These are phyloP conservation scores for Daldinia childiae DNA, from an alignment of 495 filamentous ascomycete species.

Conservation along the genomic window DNA sequence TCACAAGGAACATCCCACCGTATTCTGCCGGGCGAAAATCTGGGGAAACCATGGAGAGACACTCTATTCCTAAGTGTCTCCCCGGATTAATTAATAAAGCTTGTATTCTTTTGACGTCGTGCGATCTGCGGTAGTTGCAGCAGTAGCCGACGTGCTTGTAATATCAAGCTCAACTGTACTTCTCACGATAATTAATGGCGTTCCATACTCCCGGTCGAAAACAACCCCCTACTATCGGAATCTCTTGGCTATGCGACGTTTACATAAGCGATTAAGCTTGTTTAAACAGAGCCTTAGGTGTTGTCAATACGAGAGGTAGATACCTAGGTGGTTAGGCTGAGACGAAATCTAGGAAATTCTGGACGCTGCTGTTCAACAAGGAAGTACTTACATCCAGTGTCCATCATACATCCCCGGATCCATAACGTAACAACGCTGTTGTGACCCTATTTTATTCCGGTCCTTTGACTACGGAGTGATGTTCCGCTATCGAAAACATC, in stretches of 20 bases:
- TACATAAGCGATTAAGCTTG: constrained; percentile 17
- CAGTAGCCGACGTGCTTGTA: constrained; percentile 13
- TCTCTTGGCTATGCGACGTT: constrained; percentile 19
- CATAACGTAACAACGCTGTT: background rate
- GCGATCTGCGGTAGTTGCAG: constrained; percentile 17
- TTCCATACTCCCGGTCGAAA: constrained; percentile 24
- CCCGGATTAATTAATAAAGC: constrained; percentile 30
- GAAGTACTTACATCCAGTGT: background rate
- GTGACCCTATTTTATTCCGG: background rate
- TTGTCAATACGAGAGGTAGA: background rate
- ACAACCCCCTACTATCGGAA: background rate
- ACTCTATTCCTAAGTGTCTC: constrained; percentile 27
- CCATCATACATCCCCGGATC: background rate
- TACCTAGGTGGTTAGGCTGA: background rate
- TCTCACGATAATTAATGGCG: constrained; percentile 24
- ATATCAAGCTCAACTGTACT: constrained; percentile 26
- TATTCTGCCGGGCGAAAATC: constrained; percentile 32
- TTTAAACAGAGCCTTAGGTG: background rate
- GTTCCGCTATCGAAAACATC: background rate
- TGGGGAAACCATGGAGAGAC: constrained; percentile 37
- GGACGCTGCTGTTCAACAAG: background rate
- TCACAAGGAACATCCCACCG: constrained; percentile 1
- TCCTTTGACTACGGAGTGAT: background rate
- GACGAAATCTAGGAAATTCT: background rate
- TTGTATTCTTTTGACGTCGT: constrained; percentile 16